Base-by-base conservation (phyloP, 192 early-diverging fungal genomes). In the Geranomyces michiganensis region DNA sequence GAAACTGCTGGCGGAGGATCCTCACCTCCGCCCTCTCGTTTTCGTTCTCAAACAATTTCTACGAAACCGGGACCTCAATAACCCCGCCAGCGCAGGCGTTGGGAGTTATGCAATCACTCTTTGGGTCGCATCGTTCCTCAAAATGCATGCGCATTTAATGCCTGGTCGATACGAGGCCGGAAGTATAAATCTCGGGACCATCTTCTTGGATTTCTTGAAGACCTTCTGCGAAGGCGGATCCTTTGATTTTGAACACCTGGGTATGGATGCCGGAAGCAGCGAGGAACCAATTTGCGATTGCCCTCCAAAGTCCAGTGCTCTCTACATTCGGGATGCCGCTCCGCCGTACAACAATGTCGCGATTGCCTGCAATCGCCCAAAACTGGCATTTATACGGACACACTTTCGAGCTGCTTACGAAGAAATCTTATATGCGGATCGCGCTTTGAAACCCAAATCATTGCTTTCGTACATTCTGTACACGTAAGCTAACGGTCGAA, bases 31-130 rank as follows among this genome's bases (percentile, higher is more conserved):
- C 21, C 68, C 68, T 13, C 48, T 76, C 17, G 60, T 70, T 22
- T 43, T 76, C 27, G 69, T 76, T 4, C 49, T 76, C 26, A 76
- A 76, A 49, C 64, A 60, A n/a, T 76, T 76, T 65, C 48, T 76
- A 19, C 36, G 65, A 29, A 22, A 1, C 15, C 58, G 74, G 7
- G 30, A 27, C 32, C 36, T 76, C 24, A 65, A 76, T 56, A 13
- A 15, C 15, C 61, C 19, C 22, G 41, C n/a, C 12, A 76, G 8
- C 47, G 62, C 62, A 6, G 13, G 27, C 26, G 4, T 72, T 0
- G 69, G 74, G 8, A 62, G 69, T 9, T 76, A 67, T 30, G 49
- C 27, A 17, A 17, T 76, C 17, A 49, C 51, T 15, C 43, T 22
- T 21, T 76, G 74, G 74, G n/a, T 76, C 12, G 69, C 70, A 10